Percentiles rank a stretch among this genome's conserved stretches.
Evolutionary conservation across 208 protist species (phyloP).

Genomic region (Wallacemonas sp.): DNA sequence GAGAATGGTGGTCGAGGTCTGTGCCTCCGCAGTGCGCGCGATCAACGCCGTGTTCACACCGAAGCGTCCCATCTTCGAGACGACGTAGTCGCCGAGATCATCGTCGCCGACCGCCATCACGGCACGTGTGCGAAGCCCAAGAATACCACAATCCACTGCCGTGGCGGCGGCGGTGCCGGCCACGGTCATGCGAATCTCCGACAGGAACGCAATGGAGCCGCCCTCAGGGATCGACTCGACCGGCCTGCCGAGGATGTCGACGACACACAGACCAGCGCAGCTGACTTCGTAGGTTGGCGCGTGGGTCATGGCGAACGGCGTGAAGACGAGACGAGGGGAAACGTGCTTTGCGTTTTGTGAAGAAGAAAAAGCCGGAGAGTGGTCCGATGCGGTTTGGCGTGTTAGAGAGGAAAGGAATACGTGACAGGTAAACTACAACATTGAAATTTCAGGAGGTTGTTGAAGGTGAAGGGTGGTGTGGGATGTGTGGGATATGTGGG

Average conservation of each 20-base stretch:
- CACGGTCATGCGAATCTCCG: slow-evolving; percentile 23
- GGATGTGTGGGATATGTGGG: too few relatives aligned
- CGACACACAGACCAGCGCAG: slow-evolving; percentile 11
- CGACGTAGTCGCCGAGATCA: slow-evolving; percentile 19
- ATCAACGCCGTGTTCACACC: slow-evolving; percentile 21
- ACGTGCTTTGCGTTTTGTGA: too few relatives aligned
- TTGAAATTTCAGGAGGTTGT: too few relatives aligned
- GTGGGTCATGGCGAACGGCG: not conserved
- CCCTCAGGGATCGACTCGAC: slow-evolving; percentile 19
- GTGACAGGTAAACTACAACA: too few relatives aligned
- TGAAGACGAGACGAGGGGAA: too few relatives aligned
- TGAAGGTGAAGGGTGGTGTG: too few relatives aligned
- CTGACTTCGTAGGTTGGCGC: slow-evolving; percentile 1
- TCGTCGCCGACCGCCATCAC: slow-evolving; percentile 20
- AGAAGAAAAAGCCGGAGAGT: too few relatives aligned
- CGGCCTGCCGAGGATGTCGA: slow-evolving; percentile 16
- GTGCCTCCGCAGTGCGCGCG: slow-evolving; percentile 8
- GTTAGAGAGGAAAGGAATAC: too few relatives aligned
- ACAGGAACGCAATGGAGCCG: slow-evolving; percentile 11
- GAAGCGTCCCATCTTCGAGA: slow-evolving; percentile 15
- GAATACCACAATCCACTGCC: slow-evolving; percentile 21
- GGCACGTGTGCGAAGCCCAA: slow-evolving; percentile 14
- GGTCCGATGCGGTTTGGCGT: too few relatives aligned
- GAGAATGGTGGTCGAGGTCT: slow-evolving; percentile 19
- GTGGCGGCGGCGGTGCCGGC: slow-evolving; percentile 19